Base-by-base conservation (phyloP, 139 green algal species). In the Klebsormidium nitens region DNA sequence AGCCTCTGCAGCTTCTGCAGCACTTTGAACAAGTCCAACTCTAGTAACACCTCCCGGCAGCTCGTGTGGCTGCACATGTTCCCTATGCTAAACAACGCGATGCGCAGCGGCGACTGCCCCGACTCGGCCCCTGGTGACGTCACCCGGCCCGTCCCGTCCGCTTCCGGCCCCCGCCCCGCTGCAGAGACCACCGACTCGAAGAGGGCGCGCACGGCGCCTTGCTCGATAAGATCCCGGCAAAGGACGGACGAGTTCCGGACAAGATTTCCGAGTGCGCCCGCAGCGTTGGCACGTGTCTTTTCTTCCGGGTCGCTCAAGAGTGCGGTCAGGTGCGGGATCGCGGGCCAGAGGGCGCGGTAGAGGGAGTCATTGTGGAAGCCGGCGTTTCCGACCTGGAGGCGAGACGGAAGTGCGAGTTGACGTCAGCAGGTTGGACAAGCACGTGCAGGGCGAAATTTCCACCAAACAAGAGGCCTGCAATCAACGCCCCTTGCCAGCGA, bases 231-330 rank as follows among this genome's bases (percentile, higher is more conserved):
- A 42, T 92, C 83, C 0, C 64, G 57, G 69, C 88, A 93, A 6
- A 98, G 80, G 36, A 66, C 17, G 23, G 40, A 52, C 31, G 67
- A 85, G 81, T 97, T 97, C 57, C 92, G 85, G 38, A 92, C 88
- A 1, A 98, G 84, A 84, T 98, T 98, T 57, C 93, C 93, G 26
- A 98, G 83, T 1, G 93, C 93, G 1, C 93, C 93, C 0, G 91
- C 91, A 0, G 93, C 93, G 69, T 98, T 98, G 59, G 89, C 89
- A 1, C 90, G 83, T 17, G 89, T 96, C 69, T 95, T 95, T 67
- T 94, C 87, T 36, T 95, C 89, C 28, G 88, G 37, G 11, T 57
- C 59, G 5, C 17, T 19, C 39, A 93, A 76, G 66, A 97, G 77
- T 0, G 38, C 59, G 48, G 96, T 88, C 47, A 98, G 79, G 1